Conservation (phyloP, 164 flowering plant genomes). For the Santalum album region DNA sequence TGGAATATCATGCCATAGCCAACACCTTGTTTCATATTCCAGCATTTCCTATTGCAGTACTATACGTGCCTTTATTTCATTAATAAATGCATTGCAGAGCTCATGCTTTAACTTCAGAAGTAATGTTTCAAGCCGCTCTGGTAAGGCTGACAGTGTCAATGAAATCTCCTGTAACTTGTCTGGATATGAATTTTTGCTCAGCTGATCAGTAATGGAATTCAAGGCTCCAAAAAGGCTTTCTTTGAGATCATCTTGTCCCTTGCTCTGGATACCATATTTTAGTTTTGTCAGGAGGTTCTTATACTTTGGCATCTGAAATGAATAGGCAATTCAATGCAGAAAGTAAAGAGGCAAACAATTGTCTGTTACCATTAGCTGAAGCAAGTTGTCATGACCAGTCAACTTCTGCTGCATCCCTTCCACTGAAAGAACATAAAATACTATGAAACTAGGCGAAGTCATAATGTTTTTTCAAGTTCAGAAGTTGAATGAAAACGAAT, state of each 20-base stretch:
- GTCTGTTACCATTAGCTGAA: slow-evolving; percentile 64
- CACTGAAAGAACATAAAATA: slow-evolving; percentile 32
- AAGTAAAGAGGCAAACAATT: slow-evolving; percentile 5
- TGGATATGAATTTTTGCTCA: slow-evolving; percentile 26
- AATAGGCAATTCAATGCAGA: neutral
- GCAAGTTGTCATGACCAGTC: slow-evolving; percentile 37
- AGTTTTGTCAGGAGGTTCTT: slow-evolving; percentile 8
- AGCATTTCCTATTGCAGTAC: neutral
- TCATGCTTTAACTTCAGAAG: slow-evolving; percentile 37
- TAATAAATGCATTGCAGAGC: slow-evolving; percentile 28
- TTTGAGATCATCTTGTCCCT: slow-evolving; percentile 69
- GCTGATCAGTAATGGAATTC: slow-evolving; percentile 44
- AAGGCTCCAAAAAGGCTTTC: slow-evolving; percentile 40
- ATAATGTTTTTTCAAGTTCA: neutral
- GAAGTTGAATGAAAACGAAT: too few species aligned
- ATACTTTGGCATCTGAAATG: slow-evolving; percentile 1
- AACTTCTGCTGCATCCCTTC: slow-evolving; percentile 68
- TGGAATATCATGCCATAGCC: neutral
- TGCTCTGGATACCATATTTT: slow-evolving; percentile 34
- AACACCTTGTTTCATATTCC: neutral
- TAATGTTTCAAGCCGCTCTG: slow-evolving; percentile 37
- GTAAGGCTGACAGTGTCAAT: slow-evolving; percentile 34
- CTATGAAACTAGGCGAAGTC: neutral
- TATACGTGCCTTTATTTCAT: slow-evolving; percentile 51
- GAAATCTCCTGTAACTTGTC: slow-evolving; percentile 38